Conservation (phyloP, 2,329 filamentous ascomycete species). For the Alternaria consortialis region DNA sequence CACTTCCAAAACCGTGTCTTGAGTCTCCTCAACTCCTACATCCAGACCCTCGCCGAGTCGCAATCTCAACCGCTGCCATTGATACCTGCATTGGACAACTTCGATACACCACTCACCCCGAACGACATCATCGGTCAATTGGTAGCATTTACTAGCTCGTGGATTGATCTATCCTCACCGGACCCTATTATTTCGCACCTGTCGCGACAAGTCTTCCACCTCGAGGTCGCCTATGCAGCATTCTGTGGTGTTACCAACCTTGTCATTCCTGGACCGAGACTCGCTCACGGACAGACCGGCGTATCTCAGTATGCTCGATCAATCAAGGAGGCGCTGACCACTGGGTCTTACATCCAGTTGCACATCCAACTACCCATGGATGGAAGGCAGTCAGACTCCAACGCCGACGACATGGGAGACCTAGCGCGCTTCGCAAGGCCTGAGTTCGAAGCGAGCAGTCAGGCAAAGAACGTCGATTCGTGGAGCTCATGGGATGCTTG, state of each 20-base stretch:
- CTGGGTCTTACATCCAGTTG: conserved; percentile 79
- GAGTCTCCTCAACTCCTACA: conserved; percentile 66
- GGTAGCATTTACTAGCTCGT: conserved; percentile 82
- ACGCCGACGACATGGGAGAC: conserved; percentile 61
- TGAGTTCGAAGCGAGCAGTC: conserved; percentile 47
- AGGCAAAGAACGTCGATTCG: conserved; percentile 64
- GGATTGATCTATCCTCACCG: conserved; percentile 87
- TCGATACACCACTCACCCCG: conserved; percentile 79
- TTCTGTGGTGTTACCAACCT: conserved; percentile 91
- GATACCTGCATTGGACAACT: conserved; percentile 73
- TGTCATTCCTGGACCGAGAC: conserved; percentile 79
- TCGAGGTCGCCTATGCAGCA: conserved; percentile 93
- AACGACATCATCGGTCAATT: conserved; percentile 74
- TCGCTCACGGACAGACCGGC: conserved; percentile 66
- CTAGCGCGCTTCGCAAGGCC: conserved; percentile 60
- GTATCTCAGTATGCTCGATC: conserved; percentile 82
- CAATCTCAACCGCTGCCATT: conserved; percentile 55
- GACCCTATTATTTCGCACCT: conserved; percentile 85
- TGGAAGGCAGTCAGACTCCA: conserved; percentile 70
- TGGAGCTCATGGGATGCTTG: conserved; percentile 93
- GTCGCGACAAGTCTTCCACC: conserved; percentile 86
- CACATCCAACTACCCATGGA: conserved; percentile 87
- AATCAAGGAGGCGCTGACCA: conserved; percentile 78
- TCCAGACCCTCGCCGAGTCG: conserved; percentile 57
- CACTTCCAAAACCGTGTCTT: conserved; percentile 76